Conservation (phyloP, 176 grass and related monocot genomes). For the Rhynchospora breviuscula region DNA sequence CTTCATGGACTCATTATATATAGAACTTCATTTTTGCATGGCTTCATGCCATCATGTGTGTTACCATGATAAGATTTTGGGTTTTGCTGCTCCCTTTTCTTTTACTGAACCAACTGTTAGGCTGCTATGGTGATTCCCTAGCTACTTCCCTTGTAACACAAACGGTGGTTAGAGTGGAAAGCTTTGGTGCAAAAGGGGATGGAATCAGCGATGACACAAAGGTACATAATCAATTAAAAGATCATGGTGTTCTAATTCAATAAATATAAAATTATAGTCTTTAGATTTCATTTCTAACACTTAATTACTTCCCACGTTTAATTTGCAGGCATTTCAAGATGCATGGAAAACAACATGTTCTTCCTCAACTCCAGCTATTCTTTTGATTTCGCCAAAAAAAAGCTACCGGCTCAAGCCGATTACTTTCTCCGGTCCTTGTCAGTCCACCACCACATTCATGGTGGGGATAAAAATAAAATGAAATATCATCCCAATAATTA, state of each 20-base stretch:
- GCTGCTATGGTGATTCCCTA: neutral
- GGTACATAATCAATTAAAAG: neutral
- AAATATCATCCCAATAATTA: neutral
- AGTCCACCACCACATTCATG: slow-evolving; percentile 35
- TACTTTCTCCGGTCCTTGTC: slow-evolving; percentile 48
- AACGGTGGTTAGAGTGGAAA: slow-evolving; percentile 29
- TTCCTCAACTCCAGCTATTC: slow-evolving; percentile 26
- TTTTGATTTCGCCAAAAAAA: slow-evolving; percentile 37
- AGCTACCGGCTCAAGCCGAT: slow-evolving; percentile 39
- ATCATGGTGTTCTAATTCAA: neutral
- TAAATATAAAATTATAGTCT: slow-evolving; percentile 1
- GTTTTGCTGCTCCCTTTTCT: neutral
- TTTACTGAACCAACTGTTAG: slow-evolving; percentile 2
- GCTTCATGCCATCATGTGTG: neutral
- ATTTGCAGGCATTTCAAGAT: slow-evolving; percentile 38
- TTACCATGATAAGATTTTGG: neutral
- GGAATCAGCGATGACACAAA: slow-evolving; percentile 43
- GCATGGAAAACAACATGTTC: slow-evolving; percentile 47
- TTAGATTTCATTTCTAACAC: neutral
- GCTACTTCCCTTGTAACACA: slow-evolving; percentile 11
- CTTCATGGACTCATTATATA: neutral
- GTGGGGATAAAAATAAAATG: slow-evolving; percentile 21
- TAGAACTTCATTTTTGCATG: neutral
- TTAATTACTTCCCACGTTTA: neutral
- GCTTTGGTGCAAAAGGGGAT: slow-evolving; percentile 44